Percentiles rank a stretch among this genome's conserved stretches.
Evolutionary conservation across 176 grass and related monocot species (phyloP).

Genomic region (Panicum miliaceum): DNA sequence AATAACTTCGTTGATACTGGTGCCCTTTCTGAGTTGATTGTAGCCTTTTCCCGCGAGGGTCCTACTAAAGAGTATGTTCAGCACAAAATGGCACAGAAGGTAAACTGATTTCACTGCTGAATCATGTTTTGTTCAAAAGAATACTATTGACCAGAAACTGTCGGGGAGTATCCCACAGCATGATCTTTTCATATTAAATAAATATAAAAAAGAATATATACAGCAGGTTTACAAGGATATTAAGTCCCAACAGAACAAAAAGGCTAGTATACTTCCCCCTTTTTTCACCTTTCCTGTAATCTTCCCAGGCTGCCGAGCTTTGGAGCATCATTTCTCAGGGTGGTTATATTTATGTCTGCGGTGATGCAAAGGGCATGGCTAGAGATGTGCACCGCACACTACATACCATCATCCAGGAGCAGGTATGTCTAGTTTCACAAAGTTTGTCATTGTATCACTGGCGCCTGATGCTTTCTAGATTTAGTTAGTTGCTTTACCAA

Average conservation of each 20-base stretch:
- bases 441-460: background rate
- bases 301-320: conserved; percentile 66
- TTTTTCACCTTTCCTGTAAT: conserved; percentile 2
- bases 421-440: conserved; percentile 49
- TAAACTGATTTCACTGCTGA: conserved; percentile 33
- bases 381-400: conserved; percentile 86
- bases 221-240: background rate
- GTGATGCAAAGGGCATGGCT: conserved; percentile 95
- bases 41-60: conserved; percentile 94
- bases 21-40: conserved; percentile 68
- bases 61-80: conserved; percentile 94
- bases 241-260: background rate
- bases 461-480: background rate
- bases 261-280: background rate
- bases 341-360: conserved; percentile 90
- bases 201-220: background rate
- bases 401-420: conserved; percentile 82
- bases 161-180: background rate
- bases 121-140: background rate
- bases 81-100: conserved; percentile 90
- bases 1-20: conserved; percentile 71
- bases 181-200: background rate
- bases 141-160: background rate
- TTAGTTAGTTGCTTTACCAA: conserved; percentile 8
- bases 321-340: conserved; percentile 87